These are phyloP conservation scores for Excoecaria agallocha DNA, from an alignment of 345 rosid genomes.

Conservation along the genomic window DNA sequence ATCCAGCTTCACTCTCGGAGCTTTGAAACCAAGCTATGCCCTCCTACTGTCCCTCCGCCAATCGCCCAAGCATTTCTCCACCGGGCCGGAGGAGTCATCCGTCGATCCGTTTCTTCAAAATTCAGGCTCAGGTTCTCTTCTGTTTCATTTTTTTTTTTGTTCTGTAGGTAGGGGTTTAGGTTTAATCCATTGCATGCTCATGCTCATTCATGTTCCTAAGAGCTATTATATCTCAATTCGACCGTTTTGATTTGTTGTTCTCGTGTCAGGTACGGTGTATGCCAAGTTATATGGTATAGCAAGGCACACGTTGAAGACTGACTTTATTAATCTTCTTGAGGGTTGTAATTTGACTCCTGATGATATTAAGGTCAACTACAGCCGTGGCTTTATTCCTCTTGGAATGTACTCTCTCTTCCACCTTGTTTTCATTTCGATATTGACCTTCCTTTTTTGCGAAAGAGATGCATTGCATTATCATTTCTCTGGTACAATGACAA, in stretches of 20 bases:
- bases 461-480: neutral
- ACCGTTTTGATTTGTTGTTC: neutral
- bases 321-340: constrained; percentile 57
- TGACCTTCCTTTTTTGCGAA: neutral
- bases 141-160: neutral
- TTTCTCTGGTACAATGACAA: too few species aligned
- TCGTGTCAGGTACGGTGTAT: constrained; percentile 38
- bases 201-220: neutral
- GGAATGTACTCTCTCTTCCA: constrained; percentile 39
- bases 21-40: neutral
- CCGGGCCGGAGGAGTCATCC: constrained; percentile 45
- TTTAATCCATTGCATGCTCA: neutral
- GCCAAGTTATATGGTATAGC: constrained; percentile 49
- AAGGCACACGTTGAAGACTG: constrained; percentile 55
- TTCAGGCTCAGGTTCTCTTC: constrained; percentile 18
- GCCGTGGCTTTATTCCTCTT: constrained; percentile 33
- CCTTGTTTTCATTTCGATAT: neutral
- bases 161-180: neutral
- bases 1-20: neutral
- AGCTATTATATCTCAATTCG: neutral
- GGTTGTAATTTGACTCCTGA: constrained; percentile 49
- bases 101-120: constrained; percentile 28
- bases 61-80: constrained; percentile 40
- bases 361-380: constrained; percentile 61
- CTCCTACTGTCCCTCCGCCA: neutral